A percentile compares a stretch with the other conserved stretches of the same genome.
Conservation (phyloP, 2,329 filamentous ascomycete genomes). For the Xylaria digitata region DNA sequence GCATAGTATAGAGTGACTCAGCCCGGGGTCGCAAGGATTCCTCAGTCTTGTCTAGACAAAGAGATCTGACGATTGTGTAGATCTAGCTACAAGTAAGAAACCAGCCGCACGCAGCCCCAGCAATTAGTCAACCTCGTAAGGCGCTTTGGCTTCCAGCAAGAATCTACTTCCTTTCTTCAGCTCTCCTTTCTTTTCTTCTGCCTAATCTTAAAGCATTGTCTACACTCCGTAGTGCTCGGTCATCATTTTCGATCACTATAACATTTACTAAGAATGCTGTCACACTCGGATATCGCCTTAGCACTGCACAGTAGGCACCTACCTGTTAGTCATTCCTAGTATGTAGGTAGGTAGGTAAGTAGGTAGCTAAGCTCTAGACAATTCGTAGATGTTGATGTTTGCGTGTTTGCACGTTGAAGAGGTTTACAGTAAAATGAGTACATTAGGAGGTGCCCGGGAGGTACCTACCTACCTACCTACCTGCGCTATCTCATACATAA, state of each 20-base stretch:
- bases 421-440: too few relatives aligned
- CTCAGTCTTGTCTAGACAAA: neutral
- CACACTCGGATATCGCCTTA: slow-evolving; percentile 7
- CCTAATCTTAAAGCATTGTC: slow-evolving; percentile 10
- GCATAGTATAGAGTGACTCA: neutral
- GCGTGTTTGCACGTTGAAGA: too few relatives aligned
- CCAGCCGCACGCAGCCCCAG: slow-evolving; percentile 34
- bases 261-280: slow-evolving; percentile 11
- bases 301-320: neutral
- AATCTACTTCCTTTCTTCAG: slow-evolving; percentile 6
- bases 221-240: slow-evolving; percentile 13
- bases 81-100: neutral
- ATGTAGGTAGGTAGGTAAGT: too few relatives aligned
- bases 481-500: too few relatives aligned
- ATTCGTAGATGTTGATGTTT: neutral
- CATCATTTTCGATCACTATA: slow-evolving; percentile 15
- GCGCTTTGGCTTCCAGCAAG: slow-evolving; percentile 14
- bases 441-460: too few relatives aligned
- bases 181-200: slow-evolving; percentile 16
- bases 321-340: neutral
- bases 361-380: neutral
- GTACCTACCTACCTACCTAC: neutral
- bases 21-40: neutral
- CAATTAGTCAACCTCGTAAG: slow-evolving; percentile 35
- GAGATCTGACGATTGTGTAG: neutral